phyloP scores from a whole-genome alignment of 495 filamentous ascomycete species.

The Tuber calosporum region DNA sequence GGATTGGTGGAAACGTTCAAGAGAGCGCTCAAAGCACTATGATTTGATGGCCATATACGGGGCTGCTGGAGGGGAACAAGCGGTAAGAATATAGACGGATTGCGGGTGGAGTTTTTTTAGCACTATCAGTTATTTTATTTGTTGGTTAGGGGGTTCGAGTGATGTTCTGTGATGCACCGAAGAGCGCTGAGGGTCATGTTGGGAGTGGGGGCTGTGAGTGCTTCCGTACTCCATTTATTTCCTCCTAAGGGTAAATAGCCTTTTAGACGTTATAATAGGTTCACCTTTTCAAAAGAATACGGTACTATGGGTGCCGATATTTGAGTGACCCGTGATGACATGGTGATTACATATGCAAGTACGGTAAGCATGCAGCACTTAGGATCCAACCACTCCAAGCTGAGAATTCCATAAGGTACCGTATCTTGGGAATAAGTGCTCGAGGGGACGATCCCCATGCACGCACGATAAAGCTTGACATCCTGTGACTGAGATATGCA shows the following conservation, averaged over 20 bases:
- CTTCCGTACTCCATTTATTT: not conserved
- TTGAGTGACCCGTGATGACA: not conserved
- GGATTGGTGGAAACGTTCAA: slow-evolving; percentile 52
- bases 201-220: not conserved
- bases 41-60: not conserved
- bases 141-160: not conserved
- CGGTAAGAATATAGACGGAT: not conserved
- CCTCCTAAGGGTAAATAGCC: not conserved
- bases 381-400: not conserved
- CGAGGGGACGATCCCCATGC: not conserved
- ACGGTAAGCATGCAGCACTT: not conserved
- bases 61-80: not conserved
- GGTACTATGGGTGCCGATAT: not conserved
- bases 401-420: not conserved
- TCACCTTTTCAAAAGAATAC: not conserved
- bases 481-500: not conserved
- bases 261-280: not conserved
- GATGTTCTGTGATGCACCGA: not conserved
- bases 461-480: not conserved
- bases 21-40: slow-evolving; percentile 44
- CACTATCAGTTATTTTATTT: not conserved
- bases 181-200: not conserved
- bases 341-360: not conserved
- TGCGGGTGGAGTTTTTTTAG: not conserved
- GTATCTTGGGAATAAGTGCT: not conserved